Base-by-base conservation (phyloP, 2,329 filamentous ascomycete species). In the Scorias spongiosa region DNA sequence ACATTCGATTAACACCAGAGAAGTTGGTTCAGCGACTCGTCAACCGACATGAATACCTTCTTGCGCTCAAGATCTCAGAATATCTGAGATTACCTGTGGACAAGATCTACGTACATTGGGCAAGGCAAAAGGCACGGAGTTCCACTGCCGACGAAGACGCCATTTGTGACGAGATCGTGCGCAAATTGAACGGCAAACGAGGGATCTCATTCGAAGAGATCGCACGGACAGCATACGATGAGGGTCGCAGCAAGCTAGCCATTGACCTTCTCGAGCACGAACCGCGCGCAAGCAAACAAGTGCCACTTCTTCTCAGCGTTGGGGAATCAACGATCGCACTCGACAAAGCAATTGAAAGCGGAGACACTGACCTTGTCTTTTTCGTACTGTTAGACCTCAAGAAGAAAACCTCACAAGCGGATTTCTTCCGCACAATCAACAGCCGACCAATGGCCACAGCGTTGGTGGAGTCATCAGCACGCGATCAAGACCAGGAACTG, bases 191-290 rank as follows among this genome's bases (percentile, higher is more conserved):
- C 1, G 87, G 84, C 30, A 94, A 93, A 58, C 80, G 82, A 0
- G 91, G 89, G 1, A 91, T 98, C 45, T 96, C 89, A 0, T 98
- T 96, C 54, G 89, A 96, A 57, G 78, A 87, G 45, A 94, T 98
- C 54, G 91, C 91, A 1, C 78, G 83, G 44, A 82, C 91, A 20
- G 91, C 91, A 0, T 94, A 94, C 56, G 87, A 96, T 50, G 91
- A 98, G 67, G 91, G 91, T 2, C 78, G 91, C 44, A 76, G 80
- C 2, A 79, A 83, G n/a, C 73, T 98, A 28, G 91, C 91, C 3
- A 96, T 88, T 0, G 80, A 93, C 52, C 70, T 98, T 1, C 71
- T 98, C 6, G 93, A 96, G 56, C 84, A 95, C 57, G 91, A 98
- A 58, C 87, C 89, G 9, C 78, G 91, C 45, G 89, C 87, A 2